A percentile compares a stretch with the other conserved stretches of the same genome.
These are phyloP conservation scores for Tetrahymena borealis DNA, from an alignment of 73 alveolate species.

Conservation along the genomic window DNA sequence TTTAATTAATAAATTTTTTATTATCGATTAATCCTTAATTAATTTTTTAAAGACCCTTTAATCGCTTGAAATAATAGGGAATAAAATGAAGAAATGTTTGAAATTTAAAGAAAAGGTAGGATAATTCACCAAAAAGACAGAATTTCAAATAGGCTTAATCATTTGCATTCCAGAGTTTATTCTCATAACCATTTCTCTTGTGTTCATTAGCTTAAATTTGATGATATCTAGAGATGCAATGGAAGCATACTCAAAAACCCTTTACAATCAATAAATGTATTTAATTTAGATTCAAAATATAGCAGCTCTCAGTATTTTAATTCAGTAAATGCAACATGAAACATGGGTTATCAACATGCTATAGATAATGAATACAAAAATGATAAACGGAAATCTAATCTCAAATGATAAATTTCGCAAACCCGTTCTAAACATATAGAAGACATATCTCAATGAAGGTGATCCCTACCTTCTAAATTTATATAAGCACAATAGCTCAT, in stretches of 20 bases:
- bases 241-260: background rate
- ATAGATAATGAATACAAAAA: background rate
- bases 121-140: too few species aligned
- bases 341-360: background rate
- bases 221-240: background rate
- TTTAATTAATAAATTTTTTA: too few species aligned
- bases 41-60: too few species aligned
- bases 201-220: too few species aligned
- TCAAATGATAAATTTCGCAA: background rate
- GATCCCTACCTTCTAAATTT: background rate
- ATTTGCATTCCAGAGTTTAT: too few species aligned
- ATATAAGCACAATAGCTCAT: background rate
- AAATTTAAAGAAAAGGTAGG: too few species aligned
- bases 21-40: too few species aligned
- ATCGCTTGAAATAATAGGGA: too few species aligned
- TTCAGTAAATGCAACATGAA: background rate
- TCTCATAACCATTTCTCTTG: too few species aligned
- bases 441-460: background rate
- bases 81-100: too few species aligned
- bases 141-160: too few species aligned
- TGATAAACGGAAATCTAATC: background rate
- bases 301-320: background rate
- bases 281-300: background rate
- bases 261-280: background rate
- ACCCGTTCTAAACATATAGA: background rate